phyloP scores from a whole-genome alignment of 345 rosid species.

The Salix viminalis region DNA sequence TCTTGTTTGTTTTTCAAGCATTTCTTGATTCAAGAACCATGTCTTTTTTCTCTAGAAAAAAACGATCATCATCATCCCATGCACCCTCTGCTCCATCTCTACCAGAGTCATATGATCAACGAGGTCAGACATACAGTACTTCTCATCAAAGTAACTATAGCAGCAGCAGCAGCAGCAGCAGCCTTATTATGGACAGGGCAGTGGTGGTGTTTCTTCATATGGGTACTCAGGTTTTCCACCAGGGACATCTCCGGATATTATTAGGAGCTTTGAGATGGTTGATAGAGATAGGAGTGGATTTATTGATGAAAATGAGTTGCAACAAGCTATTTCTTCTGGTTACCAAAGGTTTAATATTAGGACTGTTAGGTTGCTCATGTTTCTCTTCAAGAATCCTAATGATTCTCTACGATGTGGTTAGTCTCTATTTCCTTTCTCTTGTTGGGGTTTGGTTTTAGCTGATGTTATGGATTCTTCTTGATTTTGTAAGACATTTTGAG shows the following conservation, averaged over 20 bases:
- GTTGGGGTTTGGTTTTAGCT: background rate
- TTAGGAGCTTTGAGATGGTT: constrained; percentile 54
- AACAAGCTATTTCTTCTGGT: constrained; percentile 48
- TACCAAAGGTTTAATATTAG: constrained; percentile 42
- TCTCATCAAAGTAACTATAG: constrained; percentile 16
- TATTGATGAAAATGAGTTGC: constrained; percentile 62
- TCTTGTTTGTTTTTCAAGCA: background rate
- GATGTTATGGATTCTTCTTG: background rate
- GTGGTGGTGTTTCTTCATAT: constrained; percentile 19
- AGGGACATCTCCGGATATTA: constrained; percentile 49
- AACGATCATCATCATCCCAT: background rate
- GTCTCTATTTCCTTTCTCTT: background rate
- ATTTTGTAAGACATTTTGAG: background rate
- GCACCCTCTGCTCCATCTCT: constrained; percentile 49
- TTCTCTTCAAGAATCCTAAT: constrained; percentile 55
- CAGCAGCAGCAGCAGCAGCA: constrained; percentile 5
- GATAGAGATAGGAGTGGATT: constrained; percentile 62
- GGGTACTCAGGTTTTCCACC: constrained; percentile 35
- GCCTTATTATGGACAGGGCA: background rate
- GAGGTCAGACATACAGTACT: background rate
- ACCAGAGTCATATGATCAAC: constrained; percentile 30
- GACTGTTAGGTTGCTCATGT: constrained; percentile 57
- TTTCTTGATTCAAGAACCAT: background rate
- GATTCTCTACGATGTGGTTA: constrained; percentile 49
- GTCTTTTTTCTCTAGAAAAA: background rate